Evolutionary conservation across 23 red algal genomes (phyloP), one percentile per base, ranked within the genome.

Genomic region (Cyanidioschyzon merolae): DNA sequence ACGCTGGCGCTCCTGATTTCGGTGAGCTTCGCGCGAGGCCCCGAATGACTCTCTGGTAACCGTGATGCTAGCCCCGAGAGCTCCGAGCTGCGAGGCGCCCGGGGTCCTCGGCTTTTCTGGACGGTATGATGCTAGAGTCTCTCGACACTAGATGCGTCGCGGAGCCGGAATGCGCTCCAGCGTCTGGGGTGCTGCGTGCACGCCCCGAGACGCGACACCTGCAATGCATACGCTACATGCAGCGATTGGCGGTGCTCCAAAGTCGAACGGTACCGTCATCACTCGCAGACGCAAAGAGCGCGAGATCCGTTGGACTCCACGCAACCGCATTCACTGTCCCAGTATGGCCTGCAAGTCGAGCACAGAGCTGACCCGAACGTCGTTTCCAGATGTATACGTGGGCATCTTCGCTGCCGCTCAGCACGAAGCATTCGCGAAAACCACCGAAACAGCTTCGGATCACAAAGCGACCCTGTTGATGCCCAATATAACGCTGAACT

Each of bases 401-500:
- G 37, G 75, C 78, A 78, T 96, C 92, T 76, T 96, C 92, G 26
- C 83, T 88, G 36, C 92, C 92, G 74, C 84, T 89, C 26, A 96
- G 74, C 34, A 96, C 92, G n/a, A 91, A 87, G 74, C 80, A 80
- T 57, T 96, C 82, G 27, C 80, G 54, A 27, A 86, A 68, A 39
- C 94, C 94, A 12, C 94, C 89, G 68, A 98, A 98, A 29, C 85
- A 87, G 32, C 71, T 82, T 1, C 94, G 94, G 38, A 98, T 91
- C 24, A 98, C 94, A 40, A 82, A 98, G 68, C 87, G 37, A 50
- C 58, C 77, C 79, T 98, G 94, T 59, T 90, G 80, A 37, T 85
- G 90, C 30, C 94, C 94, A 15, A 57, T 58, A 45, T 86, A 80
- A 36, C 57, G 75, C 36, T 83, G 88, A 74, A 83, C 51, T 50